These are phyloP conservation scores for Bertia moriformis DNA, from an alignment of 2,329 filamentous ascomycete genomes.

Conservation along the genomic window DNA sequence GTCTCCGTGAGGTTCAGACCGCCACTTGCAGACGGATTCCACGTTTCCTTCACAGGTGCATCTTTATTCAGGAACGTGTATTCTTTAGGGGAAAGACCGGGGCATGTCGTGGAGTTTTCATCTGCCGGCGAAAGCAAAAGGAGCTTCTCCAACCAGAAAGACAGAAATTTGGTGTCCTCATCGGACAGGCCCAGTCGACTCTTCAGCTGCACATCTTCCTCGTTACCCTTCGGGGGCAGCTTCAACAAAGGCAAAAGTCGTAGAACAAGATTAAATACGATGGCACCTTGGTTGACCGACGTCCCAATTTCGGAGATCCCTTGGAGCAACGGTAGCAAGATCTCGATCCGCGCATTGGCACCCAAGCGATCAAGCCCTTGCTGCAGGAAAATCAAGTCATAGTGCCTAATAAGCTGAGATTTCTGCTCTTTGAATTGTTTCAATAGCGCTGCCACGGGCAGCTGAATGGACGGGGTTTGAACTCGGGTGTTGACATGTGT, in stretches of 20 bases:
- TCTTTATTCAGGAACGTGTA: conserved; percentile 55
- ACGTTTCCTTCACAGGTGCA: conserved; percentile 44
- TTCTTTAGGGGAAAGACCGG: conserved; percentile 51
- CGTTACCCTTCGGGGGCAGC: conserved; percentile 54
- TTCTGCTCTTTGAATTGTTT: conserved; percentile 77
- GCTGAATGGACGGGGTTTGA: conserved; percentile 36
- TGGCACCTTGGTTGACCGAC: conserved; percentile 28
- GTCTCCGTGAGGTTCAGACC: conserved; percentile 45
- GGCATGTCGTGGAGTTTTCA: conserved; percentile 8
- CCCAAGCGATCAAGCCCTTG: conserved; percentile 49
- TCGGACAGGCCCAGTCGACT: not conserved
- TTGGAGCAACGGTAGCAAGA: conserved; percentile 57
- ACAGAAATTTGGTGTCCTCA: not conserved
- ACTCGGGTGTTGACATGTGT: not conserved
- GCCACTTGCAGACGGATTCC: conserved; percentile 35
- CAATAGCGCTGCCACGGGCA: conserved; percentile 72
- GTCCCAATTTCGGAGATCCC: conserved; percentile 48
- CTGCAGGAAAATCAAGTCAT: conserved; percentile 79
- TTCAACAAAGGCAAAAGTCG: conserved; percentile 57
- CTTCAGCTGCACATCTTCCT: conserved; percentile 1
- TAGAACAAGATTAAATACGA: conserved; percentile 71
- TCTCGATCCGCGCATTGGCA: conserved; percentile 47
- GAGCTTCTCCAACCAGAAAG: not conserved
- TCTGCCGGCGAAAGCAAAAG: conserved; percentile 5
- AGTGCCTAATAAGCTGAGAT: conserved; percentile 65